Evolutionary conservation across 257 asterid species (phyloP).

Genomic region (Lavandula angustifolia): DNA sequence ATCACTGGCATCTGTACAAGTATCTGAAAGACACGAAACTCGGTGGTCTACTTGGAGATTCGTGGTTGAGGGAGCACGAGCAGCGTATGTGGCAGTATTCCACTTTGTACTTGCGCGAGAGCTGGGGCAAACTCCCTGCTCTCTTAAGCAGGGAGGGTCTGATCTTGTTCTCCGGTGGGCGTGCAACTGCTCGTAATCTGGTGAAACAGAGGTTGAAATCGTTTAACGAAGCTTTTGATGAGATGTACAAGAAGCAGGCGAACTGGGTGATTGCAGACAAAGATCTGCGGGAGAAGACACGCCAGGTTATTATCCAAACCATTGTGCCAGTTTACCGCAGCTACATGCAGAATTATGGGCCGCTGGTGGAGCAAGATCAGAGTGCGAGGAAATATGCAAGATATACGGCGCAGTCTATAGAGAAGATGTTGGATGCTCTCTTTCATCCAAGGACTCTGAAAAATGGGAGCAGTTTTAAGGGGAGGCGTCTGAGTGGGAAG

Average conservation of each 20-base stretch:
- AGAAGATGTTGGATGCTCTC: slow-evolving; percentile 64
- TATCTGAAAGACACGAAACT: slow-evolving; percentile 68
- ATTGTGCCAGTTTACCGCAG: slow-evolving; percentile 87
- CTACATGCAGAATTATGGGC: slow-evolving; percentile 92
- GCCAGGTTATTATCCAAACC: slow-evolving; percentile 61
- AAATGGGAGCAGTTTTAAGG: slow-evolving; percentile 69
- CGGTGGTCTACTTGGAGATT: slow-evolving; percentile 66
- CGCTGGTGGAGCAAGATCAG: slow-evolving; percentile 80
- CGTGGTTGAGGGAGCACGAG: slow-evolving; percentile 68
- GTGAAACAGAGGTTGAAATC: slow-evolving; percentile 76
- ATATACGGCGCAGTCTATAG: slow-evolving; percentile 68
- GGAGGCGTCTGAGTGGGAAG: slow-evolving; percentile 59
- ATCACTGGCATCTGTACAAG: slow-evolving; percentile 77
- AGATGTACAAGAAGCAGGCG: slow-evolving; percentile 65
- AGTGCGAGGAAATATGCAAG: slow-evolving; percentile 73
- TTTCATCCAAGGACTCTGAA: slow-evolving; percentile 58
- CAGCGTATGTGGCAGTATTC: slow-evolving; percentile 53
- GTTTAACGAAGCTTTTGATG: slow-evolving; percentile 77
- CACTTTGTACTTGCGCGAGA: slow-evolving; percentile 52
- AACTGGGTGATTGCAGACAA: slow-evolving; percentile 61
- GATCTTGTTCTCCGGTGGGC: slow-evolving; percentile 82
- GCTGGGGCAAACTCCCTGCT: slow-evolving; percentile 87
- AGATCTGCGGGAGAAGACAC: slow-evolving; percentile 62
- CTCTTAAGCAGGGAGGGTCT: slow-evolving; percentile 84
- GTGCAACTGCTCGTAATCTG: slow-evolving; percentile 80